Conservation (phyloP, 2,329 filamentous ascomycete species). For the Penicillium sp. region DNA sequence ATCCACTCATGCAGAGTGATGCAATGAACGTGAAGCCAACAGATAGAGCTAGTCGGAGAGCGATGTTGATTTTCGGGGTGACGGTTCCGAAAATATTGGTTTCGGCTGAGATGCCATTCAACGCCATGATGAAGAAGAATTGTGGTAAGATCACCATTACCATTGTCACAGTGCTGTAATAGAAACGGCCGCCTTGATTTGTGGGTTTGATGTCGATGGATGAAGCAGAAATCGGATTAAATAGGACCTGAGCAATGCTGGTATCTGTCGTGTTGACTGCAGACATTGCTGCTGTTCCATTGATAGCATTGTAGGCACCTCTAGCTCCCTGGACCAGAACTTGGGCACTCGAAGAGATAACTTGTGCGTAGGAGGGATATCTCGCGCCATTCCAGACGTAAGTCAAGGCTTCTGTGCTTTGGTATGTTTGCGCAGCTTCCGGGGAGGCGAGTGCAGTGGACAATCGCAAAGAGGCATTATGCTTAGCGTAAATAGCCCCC, state of each 20-base stretch:
- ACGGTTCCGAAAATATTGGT: constrained; percentile 37
- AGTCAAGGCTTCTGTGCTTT: constrained; percentile 30
- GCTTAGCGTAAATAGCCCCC: constrained; percentile 26
- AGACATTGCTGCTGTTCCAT: constrained; percentile 29
- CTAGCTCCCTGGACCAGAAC: constrained; percentile 31
- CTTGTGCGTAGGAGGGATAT: constrained; percentile 37
- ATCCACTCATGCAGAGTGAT: constrained; percentile 40
- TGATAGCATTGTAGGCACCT: constrained; percentile 35
- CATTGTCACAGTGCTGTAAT: constrained; percentile 48
- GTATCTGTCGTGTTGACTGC: constrained; percentile 24
- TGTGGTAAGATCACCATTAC: constrained; percentile 47
- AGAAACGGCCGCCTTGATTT: constrained; percentile 39
- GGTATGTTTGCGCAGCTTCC: constrained; percentile 27
- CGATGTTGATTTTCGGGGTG: constrained; percentile 27
- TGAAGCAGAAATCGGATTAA: constrained; percentile 36
- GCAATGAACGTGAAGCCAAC: constrained; percentile 40
- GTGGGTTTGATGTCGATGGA: constrained; percentile 43
- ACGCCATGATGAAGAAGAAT: constrained; percentile 49
- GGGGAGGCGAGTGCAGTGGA: constrained; percentile 33
- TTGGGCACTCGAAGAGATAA: constrained; percentile 32
- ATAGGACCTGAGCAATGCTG: constrained; percentile 32
- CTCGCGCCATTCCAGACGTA: constrained; percentile 45
- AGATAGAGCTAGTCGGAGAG: constrained; percentile 36
- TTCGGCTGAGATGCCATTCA: constrained; percentile 43
- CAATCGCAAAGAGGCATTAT: constrained; percentile 36